phyloP scores from a whole-genome alignment of 768 basidiomycete species.

The Boletus reticulatus region DNA sequence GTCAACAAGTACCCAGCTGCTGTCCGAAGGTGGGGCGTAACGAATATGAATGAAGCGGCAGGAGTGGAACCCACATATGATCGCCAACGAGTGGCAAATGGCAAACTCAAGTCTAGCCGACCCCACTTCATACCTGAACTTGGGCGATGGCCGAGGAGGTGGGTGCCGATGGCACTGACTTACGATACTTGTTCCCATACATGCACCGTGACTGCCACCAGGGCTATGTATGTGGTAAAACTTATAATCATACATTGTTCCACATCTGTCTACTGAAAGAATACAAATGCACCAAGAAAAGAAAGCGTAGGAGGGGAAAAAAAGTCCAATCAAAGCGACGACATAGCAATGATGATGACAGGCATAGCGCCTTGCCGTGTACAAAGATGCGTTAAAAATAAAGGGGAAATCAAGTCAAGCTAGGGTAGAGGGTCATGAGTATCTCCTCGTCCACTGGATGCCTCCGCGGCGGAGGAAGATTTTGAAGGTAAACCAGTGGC shows the following conservation, averaged over 20 bases:
- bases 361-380: constrained; percentile 2
- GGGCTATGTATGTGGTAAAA: not conserved
- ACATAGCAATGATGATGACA: constrained; percentile 12
- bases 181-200: too few species aligned
- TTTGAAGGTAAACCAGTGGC: constrained; percentile 62
- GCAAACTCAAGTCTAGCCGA: not conserved
- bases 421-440: constrained; percentile 54
- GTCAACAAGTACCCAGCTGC: not conserved
- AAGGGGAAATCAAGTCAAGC: constrained; percentile 24
- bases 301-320: not conserved
- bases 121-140: too few species aligned
- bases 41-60: not conserved
- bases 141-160: not conserved
- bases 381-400: constrained; percentile 10
- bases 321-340: constrained; percentile 4
- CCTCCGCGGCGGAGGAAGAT: constrained; percentile 56
- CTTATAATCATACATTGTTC: constrained; percentile 21
- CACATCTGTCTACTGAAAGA: constrained; percentile 16
- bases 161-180: not conserved
- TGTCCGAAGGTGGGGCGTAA: not conserved
- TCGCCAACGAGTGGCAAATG: not conserved
- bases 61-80: constrained; percentile 1
- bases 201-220: not conserved
- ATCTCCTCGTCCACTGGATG: constrained; percentile 73
- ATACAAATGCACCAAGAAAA: constrained; percentile 27